These are phyloP conservation scores for Pseudopyricularia cyperi DNA, from an alignment of 2,329 filamentous ascomycete species.

Conservation along the genomic window DNA sequence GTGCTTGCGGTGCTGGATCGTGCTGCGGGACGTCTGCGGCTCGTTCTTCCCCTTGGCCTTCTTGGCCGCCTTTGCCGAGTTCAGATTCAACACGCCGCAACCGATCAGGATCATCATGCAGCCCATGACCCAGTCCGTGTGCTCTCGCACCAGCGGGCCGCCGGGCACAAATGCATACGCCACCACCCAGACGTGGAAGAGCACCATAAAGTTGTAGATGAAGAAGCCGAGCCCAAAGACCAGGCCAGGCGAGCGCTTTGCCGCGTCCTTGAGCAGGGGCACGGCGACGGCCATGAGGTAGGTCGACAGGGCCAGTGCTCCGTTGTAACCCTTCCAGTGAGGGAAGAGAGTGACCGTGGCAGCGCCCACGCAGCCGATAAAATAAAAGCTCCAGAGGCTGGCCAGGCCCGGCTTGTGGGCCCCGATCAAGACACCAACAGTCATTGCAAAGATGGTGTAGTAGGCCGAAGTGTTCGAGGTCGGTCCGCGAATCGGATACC, in stretches of 20 bases:
- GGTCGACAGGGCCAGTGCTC: slow-evolving; percentile 58
- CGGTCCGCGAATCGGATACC: slow-evolving; percentile 81
- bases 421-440: slow-evolving; percentile 63
- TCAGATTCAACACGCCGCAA: slow-evolving; percentile 66
- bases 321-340: slow-evolving; percentile 85
- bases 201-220: slow-evolving; percentile 81
- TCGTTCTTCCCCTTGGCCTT: slow-evolving; percentile 12
- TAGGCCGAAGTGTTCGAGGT: slow-evolving; percentile 83
- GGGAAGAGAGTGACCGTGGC: slow-evolving; percentile 61
- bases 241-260: slow-evolving; percentile 60
- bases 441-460: slow-evolving; percentile 74
- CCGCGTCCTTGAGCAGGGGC: slow-evolving; percentile 61
- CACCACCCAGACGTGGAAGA: slow-evolving; percentile 98
- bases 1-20: slow-evolving; percentile 34
- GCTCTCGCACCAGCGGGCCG: slow-evolving; percentile 81
- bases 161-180: slow-evolving; percentile 97
- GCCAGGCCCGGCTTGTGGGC: slow-evolving; percentile 58
- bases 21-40: slow-evolving; percentile 20
- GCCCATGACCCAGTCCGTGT: slow-evolving; percentile 90
- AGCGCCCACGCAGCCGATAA: slow-evolving; percentile 66
- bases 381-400: slow-evolving; percentile 68
- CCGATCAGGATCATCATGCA: slow-evolving; percentile 76
- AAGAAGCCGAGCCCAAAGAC: slow-evolving; percentile 85
- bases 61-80: slow-evolving; percentile 20
- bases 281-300: slow-evolving; percentile 75